phyloP scores from a whole-genome alignment of 768 basidiomycete species.

The Trametes punicea region DNA sequence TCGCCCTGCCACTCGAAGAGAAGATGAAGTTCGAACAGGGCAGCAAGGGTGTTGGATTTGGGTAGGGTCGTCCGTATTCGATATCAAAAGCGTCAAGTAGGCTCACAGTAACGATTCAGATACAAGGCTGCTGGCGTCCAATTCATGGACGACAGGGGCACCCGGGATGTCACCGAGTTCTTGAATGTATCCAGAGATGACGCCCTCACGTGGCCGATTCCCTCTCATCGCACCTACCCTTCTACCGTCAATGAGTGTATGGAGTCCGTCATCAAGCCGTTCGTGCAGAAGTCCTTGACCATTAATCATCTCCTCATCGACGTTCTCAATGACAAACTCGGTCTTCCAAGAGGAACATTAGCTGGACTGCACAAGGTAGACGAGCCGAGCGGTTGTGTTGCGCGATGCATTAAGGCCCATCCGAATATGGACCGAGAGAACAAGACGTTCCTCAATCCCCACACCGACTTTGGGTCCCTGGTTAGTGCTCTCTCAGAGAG shows the following conservation, averaged over 20 bases:
- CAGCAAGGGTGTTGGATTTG: slow-evolving; percentile 38
- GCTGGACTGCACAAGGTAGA: slow-evolving; percentile 26
- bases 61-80: slow-evolving; percentile 22
- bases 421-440: slow-evolving; percentile 25
- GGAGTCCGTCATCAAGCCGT: slow-evolving; percentile 26
- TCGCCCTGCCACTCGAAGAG: slow-evolving; percentile 40
- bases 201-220: slow-evolving; percentile 32
- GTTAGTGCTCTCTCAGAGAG: slow-evolving; percentile 7
- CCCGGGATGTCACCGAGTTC: slow-evolving; percentile 34
- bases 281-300: slow-evolving; percentile 30
- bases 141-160: slow-evolving; percentile 33
- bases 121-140: slow-evolving; percentile 33
- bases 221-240: slow-evolving; percentile 34
- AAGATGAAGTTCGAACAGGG: slow-evolving; percentile 44
- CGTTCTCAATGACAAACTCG: slow-evolving; percentile 32
- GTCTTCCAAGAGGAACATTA: slow-evolving; percentile 32
- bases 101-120: slow-evolving; percentile 6
- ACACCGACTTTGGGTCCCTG: slow-evolving; percentile 38
- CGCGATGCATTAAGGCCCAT: slow-evolving; percentile 34
- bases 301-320: slow-evolving; percentile 31
- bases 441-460: slow-evolving; percentile 32
- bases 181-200: slow-evolving; percentile 38
- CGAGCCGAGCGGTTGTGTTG: slow-evolving; percentile 32
- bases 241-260: slow-evolving; percentile 29
- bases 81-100: neutral